Percentiles rank a stretch among this genome's conserved stretches.
Conservation (phyloP, 75 land plant species). For the Azolla pinnata region DNA sequence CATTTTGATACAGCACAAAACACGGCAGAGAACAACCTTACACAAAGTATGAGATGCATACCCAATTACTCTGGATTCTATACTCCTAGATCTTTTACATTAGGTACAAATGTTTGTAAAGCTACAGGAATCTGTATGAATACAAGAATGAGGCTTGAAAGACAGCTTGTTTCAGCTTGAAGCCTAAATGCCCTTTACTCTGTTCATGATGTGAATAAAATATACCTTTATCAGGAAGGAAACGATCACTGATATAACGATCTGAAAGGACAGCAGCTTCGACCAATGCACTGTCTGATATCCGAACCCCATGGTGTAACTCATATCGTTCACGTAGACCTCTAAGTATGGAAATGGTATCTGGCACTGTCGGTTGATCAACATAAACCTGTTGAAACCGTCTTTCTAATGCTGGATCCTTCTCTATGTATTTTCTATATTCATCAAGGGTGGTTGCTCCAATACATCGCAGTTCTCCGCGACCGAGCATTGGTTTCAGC, state of each 20-base stretch:
- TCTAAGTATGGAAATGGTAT: constrained; percentile 84
- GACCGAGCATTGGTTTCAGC: constrained; percentile 93
- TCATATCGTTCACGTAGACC: constrained; percentile 93
- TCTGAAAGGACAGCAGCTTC: constrained; percentile 85
- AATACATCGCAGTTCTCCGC: constrained; percentile 87
- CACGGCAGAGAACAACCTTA: no score
- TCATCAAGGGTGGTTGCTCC: constrained; percentile 94
- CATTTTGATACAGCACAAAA: no score
- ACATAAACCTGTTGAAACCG: constrained; percentile 93
- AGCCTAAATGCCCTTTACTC: no score
- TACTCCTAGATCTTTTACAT: no score
- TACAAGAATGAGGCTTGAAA: no score
- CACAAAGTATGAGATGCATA: no score
- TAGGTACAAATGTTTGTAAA: no score
- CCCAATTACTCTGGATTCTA: no score
- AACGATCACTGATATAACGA: constrained; percentile 81
- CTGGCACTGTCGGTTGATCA: constrained; percentile 76
- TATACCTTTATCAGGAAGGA: constrained; percentile 93
- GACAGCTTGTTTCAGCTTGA: no score
- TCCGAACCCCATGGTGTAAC: constrained; percentile 89
- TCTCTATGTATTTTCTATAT: constrained; percentile 87
- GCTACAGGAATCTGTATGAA: no score
- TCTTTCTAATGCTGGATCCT: constrained; percentile 91
- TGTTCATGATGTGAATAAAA: no score
- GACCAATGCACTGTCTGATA: constrained; percentile 92